A percentile compares a stretch with the other conserved stretches of the same genome.
Conservation (phyloP, 1,139 yeast species). For the Candida sp. region DNA sequence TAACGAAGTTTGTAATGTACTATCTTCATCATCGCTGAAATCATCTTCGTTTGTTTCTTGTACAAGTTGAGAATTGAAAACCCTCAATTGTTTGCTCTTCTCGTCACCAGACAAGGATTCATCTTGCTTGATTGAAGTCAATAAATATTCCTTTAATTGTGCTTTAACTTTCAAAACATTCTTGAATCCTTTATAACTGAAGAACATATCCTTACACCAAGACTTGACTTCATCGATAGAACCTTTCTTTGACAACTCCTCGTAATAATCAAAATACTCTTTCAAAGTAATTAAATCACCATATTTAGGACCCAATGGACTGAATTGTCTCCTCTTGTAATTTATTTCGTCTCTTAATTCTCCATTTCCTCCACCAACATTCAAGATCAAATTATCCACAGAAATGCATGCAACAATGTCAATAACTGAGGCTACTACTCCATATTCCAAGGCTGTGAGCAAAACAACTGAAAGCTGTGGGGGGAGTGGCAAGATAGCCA, state of each 20-base stretch:
- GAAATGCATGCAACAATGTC: constrained; percentile 93
- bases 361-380: constrained; percentile 58
- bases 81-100: constrained; percentile 23
- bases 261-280: constrained; percentile 67
- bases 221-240: constrained; percentile 50
- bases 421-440: constrained; percentile 63
- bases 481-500: constrained; percentile 86
- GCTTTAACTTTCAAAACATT: constrained; percentile 73
- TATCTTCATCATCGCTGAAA: constrained; percentile 18
- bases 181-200: constrained; percentile 76
- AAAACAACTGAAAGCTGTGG: constrained; percentile 93
- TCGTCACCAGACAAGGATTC: constrained; percentile 24
- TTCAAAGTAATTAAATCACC: constrained; percentile 87
- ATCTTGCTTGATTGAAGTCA: constrained; percentile 39
- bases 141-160: constrained; percentile 76
- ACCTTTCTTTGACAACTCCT: constrained; percentile 37
- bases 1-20: constrained; percentile 17
- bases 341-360: constrained; percentile 82
- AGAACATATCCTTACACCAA: constrained; percentile 81
- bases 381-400: constrained; percentile 81
- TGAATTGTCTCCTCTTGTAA: constrained; percentile 54
- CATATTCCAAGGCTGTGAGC: constrained; percentile 59
- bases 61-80: constrained; percentile 24
- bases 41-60: constrained; percentile 16
- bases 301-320: constrained; percentile 64